phyloP scores from a whole-genome alignment of 169 alveolate genomes.

The Cryptosporidium felis region DNA sequence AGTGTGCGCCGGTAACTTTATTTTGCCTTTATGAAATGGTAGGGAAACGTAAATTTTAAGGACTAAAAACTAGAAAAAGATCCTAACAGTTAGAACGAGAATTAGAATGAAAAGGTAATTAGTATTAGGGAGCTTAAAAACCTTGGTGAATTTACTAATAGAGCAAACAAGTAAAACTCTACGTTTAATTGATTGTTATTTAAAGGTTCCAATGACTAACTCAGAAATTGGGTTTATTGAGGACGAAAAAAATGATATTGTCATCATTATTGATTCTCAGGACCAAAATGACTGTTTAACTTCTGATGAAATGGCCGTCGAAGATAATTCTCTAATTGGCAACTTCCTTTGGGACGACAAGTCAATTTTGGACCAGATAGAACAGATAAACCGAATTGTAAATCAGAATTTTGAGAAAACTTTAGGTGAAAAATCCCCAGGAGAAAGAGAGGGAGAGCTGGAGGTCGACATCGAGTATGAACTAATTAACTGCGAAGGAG shows the following conservation, averaged over 20 bases:
- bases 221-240: slow-evolving; percentile 1
- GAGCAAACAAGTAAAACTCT: no score
- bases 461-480: neutral
- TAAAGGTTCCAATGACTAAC: no score
- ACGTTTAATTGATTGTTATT: no score
- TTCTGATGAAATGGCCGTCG: neutral
- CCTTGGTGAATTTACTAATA: no score
- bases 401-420: neutral
- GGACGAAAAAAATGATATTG: neutral
- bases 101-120: no score
- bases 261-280: neutral
- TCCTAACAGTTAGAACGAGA: no score
- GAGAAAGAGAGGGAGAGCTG: neutral
- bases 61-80: no score
- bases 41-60: no score
- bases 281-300: neutral
- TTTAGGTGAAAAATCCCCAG: neutral
- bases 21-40: no score
- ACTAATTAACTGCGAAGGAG: neutral
- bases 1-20: no score
- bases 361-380: neutral
- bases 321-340: slow-evolving; percentile 8
- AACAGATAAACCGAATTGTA: neutral
- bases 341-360: neutral
- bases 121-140: no score